Evolutionary conservation across 441 rosid species (phyloP).

Genomic region (Capsella rubella): DNA sequence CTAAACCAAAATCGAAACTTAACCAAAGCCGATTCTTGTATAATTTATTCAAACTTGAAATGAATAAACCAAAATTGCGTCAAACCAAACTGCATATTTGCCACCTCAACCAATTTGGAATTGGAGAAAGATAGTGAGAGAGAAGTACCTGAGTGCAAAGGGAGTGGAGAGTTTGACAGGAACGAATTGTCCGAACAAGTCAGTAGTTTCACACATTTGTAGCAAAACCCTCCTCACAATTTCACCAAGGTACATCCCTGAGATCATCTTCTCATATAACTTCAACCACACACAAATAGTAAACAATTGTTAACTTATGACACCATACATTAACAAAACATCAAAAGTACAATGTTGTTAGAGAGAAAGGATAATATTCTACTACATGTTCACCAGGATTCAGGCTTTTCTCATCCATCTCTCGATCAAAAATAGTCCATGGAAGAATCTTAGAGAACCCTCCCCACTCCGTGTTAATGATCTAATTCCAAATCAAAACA

Average conservation of each 20-base stretch:
- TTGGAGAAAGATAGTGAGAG: constrained; percentile 26
- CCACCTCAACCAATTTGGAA: too few relatives aligned
- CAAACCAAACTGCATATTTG: too few relatives aligned
- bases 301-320: background rate
- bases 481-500: constrained; percentile 47
- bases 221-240: constrained; percentile 70
- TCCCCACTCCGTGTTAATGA: constrained; percentile 93
- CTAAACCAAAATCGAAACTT: background rate
- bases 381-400: constrained; percentile 92
- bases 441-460: constrained; percentile 85
- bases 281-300: constrained; percentile 44
- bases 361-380: constrained; percentile 15
- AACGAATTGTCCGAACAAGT: constrained; percentile 56
- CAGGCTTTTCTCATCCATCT: constrained; percentile 76
- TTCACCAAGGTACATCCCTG: constrained; percentile 97
- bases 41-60: background rate
- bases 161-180: constrained; percentile 63
- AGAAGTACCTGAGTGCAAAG: constrained; percentile 59
- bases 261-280: constrained; percentile 92
- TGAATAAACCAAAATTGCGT: background rate
- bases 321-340: background rate
- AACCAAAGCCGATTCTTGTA: background rate
- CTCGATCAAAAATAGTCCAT: constrained; percentile 67
- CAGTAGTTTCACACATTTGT: constrained; percentile 68
- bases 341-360: background rate